Evolutionary conservation across 331 rosid species (phyloP), one percentile per base, ranked within the genome.

Genomic region (Cydonia oblonga): DNA sequence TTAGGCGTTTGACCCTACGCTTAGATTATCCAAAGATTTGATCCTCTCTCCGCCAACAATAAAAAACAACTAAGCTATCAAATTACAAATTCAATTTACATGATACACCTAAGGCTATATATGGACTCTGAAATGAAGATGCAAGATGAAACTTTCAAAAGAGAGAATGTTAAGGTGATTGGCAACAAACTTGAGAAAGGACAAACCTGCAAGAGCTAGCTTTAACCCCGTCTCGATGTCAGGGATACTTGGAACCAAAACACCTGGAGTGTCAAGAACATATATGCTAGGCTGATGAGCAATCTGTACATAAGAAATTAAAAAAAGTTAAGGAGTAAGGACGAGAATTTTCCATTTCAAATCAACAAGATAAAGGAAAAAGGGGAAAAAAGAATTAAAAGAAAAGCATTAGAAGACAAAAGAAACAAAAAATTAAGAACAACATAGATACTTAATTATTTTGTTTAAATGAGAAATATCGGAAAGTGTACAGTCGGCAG

Each of bases 251-350:
- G 93, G 97, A 80, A 93, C 97, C 75, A 93, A 69, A 16, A 93
- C 96, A 82, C 98, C 96, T 2, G 93, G 96, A 69, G 92, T 89
- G 80, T 93, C 88, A 28, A 88, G 82, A 66, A 92, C 98, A 69
- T 92, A 92, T 83, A 93, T 89, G 87, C 92, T 93, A 7, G 96
- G 97, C 54, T 86, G 89, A 63, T 93, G 90, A 79, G 92, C 96
- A 76, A 93, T 93, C 96, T 93, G 90, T 63, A 80, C 35, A 78
- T 64, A 15, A 18, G 71, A 74, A 61, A 28, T 67, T 72, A 59
- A 59, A 7, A 61, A 71, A 44, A 6, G 29, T n/a, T n/a, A n/a
- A n/a, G n/a, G n/a, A n/a, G n/a, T n/a, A n/a, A n/a, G n/a, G n/a
- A n/a, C n/a, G n/a, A n/a, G 51, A 51, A 68, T 35, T 22, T 73